Base-by-base conservation (phyloP, 1,284 basidiomycete genomes). In the Veloporphyrellus conicus region DNA sequence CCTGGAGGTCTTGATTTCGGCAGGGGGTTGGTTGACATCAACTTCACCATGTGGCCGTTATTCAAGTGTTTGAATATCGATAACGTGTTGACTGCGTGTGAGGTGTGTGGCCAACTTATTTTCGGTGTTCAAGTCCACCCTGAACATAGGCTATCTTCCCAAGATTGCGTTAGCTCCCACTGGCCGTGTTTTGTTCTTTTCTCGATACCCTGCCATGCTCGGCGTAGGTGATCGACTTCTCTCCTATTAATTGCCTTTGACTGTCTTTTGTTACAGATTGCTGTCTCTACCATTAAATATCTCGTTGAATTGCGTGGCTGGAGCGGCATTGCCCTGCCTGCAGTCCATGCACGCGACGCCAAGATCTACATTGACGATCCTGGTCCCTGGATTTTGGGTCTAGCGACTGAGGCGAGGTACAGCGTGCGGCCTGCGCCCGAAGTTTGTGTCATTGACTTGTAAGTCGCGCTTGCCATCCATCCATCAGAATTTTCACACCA, bases 1-100 rank as follows among this genome's bases (percentile, higher is more conserved):
- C 87, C 87, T 23, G 87, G 87, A 29, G 88, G 88, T 15, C 75
- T 91, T 38, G 87, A 91, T 66, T 91, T 91, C 60, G 87, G 88
- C 18, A 77, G 82, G 43, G 88, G 87, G 6, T 70, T 91, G 43
- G 87, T 91, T 23, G 87, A 91, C 57, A 87, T 89, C 59, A 91
- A 91, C 66, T 94, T 95, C 64, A 92, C 93, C 41, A 91, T 96
- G 82, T 98, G 93, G 93, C 94, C 94, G 0, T 66, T 98, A 45
- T 97, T 98, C 79, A 91, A 95, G 66, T 89, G 88, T 54, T 70
- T 98, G 49, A 93, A 93, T 59, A 80, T 97, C 49, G 94, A 96
- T 66, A 93, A 96, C 62, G 89, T 98, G 52, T 70, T 98, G 49
- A 93, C 90, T 22, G 88, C 93, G 49, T 92, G 92, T 63, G 94